Evolutionary conservation across 169 alveolate species (phyloP).

Genomic region (Pseudocohnilembus persalinus): DNA sequence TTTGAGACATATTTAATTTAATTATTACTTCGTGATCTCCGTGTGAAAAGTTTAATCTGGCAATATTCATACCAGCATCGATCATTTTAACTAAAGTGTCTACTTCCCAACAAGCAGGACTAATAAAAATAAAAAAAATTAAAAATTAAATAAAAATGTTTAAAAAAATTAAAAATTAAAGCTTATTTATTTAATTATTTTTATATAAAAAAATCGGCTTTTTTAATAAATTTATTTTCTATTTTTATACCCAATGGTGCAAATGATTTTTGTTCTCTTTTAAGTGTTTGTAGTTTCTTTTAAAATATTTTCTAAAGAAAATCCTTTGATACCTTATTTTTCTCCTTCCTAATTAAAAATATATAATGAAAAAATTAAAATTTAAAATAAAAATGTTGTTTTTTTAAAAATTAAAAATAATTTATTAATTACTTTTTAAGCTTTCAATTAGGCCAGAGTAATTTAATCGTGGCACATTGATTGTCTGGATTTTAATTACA

Average conservation of each 20-base stretch:
- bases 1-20: neutral
- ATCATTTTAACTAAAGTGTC: slow-evolving; percentile 92
- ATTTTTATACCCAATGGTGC: slow-evolving; percentile 93
- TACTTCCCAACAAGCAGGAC: slow-evolving; percentile 93
- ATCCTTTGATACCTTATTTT: slow-evolving; percentile 14
- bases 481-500: neutral
- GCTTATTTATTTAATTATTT: no score
- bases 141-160: neutral
- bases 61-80: slow-evolving; percentile 96
- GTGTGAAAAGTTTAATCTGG: slow-evolving; percentile 98
- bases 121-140: neutral
- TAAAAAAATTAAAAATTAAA: neutral
- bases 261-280: slow-evolving; percentile 94
- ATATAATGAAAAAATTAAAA: no score
- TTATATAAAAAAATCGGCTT: no score
- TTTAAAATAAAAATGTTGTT: no score
- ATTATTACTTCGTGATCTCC: slow-evolving; percentile 93
- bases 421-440: no score
- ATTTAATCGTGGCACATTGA: neutral
- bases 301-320: slow-evolving; percentile 26
- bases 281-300: slow-evolving; percentile 18
- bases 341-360: neutral
- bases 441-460: no score
- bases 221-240: neutral
- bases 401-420: no score